Evolutionary conservation across 257 asterid species (phyloP), one percentile per base, ranked within the genome.

Genomic region (Ilex aquifolium): DNA sequence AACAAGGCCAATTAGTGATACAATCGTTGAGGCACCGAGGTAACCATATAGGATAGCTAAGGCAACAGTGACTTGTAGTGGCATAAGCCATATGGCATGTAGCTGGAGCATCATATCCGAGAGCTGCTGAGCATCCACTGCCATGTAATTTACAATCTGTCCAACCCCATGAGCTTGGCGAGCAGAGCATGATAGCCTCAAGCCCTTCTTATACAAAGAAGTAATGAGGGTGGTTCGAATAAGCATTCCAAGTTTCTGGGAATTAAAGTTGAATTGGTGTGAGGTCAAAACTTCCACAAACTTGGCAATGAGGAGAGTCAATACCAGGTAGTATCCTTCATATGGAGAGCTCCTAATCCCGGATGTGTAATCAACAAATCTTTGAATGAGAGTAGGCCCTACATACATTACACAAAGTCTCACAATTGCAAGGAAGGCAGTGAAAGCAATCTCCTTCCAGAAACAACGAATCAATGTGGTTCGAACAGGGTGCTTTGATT

Each of bases 101-200:
- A 92, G 77, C 73, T 90, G 99, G 50, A 90, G 75, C 95, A 92
- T 87, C 99, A 92, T 92, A 65, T 92, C 97, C 0, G 97, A 82
- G 0, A 92, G 83, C 79, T 92, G 99, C 69, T 92, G 99, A 11
- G 97, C 96, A 66, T 92, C 99, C 8, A 92, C 97, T 0, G 96
- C 95, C 96, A 92, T 92, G 72, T 92, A 92, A 65, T 92, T 92
- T 21, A 89, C 97, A 30, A 89, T 92, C 71, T 89, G 97, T 3
- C 99, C 99, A 7, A 92, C 85, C 2, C 99, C 97, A 40, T 92
- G 99, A 3, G 81, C 85, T 65, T 92, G 97, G 9, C 99, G 69
- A 1, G 96, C 95, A 0, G 99, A 92, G 63, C 95, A 85, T 1
- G 99, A 82, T 14, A 92, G 68, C 67, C 91, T 70, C 61, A 92